A percentile compares a stretch with the other conserved stretches of the same genome.
Evolutionary conservation across 129 eudicot species (phyloP).

Genomic region (Dittrichia graveolens): DNA sequence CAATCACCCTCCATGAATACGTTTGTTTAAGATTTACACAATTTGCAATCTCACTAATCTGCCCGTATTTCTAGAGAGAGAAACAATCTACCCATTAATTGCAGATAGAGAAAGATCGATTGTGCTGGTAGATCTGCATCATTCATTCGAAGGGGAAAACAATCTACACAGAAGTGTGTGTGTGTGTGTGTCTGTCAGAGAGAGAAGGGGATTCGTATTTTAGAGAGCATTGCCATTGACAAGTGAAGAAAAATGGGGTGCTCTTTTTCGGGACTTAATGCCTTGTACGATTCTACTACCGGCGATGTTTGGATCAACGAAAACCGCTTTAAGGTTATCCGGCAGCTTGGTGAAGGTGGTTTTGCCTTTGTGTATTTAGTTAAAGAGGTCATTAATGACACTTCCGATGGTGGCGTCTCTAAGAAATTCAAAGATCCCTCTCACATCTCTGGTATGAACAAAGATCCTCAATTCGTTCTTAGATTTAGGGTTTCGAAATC

Average conservation of each 20-base stretch:
- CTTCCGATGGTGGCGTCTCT: conserved; percentile 37
- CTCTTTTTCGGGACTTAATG: conserved; percentile 87
- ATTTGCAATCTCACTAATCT: conserved; percentile 11
- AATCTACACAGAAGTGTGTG: neutral
- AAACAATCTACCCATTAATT: neutral
- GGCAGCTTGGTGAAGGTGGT: too few species aligned
- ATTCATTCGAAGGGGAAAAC: neutral
- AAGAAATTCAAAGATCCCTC: conserved; percentile 78
- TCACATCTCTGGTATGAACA: conserved; percentile 68
- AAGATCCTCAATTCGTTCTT: conserved; percentile 10
- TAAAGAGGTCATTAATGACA: too few species aligned
- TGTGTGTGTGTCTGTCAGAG: neutral
- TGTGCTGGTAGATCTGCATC: conserved; percentile 25
- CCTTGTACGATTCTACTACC: conserved; percentile 29
- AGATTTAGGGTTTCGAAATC: neutral
- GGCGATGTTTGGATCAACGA: too few species aligned
- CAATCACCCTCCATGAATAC: neutral
- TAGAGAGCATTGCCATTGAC: too few species aligned
- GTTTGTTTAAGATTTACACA: neutral
- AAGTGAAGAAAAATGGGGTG: conserved; percentile 70
- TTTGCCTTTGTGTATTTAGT: too few species aligned
- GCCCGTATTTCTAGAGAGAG: neutral
- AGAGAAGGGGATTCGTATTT: conserved; percentile 11
- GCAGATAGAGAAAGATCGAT: neutral
- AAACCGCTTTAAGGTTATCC: too few species aligned